Percentiles rank a stretch among this genome's conserved stretches.
Conservation (phyloP, 495 filamentous ascomycete species). For the Penicillium herquei region DNA sequence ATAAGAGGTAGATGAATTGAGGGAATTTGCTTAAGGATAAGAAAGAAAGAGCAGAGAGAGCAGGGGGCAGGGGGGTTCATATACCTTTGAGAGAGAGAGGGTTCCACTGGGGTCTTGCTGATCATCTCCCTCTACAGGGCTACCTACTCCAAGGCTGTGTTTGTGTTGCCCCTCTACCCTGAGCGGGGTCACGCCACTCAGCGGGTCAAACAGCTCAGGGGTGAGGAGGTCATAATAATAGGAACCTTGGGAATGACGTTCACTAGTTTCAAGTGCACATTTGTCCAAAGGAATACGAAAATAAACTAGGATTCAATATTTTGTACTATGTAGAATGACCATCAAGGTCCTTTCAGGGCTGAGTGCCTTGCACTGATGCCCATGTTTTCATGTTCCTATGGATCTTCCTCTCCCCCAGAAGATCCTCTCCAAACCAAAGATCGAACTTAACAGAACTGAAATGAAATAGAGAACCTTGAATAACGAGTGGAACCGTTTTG, state of each 20-base stretch:
- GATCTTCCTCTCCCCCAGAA: background rate
- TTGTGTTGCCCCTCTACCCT: background rate
- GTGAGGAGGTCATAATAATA: background rate
- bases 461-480: slow-evolving; percentile 3
- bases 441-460: background rate
- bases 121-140: background rate
- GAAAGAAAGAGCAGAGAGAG: background rate
- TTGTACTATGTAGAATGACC: too few relatives aligned
- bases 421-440: background rate
- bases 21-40: background rate
- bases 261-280: background rate
- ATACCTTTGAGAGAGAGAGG: background rate
- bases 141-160: background rate
- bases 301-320: too few relatives aligned
- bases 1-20: background rate
- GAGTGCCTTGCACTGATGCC: too few relatives aligned
- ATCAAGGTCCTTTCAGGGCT: too few relatives aligned
- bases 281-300: too few relatives aligned
- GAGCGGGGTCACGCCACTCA: background rate
- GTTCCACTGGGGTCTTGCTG: background rate
- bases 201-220: background rate
- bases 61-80: slow-evolving; percentile 4
- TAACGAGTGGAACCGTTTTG: slow-evolving; percentile 20
- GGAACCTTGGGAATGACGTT: background rate
- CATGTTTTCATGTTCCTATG: background rate